phyloP scores from a whole-genome alignment of 1,139 yeast species.

The Wickerhamiella pararugosa region DNA sequence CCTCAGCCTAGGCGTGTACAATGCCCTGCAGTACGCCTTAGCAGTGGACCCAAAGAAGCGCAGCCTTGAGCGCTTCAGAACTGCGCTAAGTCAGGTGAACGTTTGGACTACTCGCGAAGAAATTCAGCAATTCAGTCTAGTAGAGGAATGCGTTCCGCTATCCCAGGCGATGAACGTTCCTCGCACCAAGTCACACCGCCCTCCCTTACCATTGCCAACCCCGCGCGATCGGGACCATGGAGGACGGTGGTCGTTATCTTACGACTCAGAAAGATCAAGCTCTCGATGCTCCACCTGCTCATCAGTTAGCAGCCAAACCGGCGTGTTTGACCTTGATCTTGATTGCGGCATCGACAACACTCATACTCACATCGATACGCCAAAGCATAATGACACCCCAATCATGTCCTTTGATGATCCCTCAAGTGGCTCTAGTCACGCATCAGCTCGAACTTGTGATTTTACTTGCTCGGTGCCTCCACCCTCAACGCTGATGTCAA shows the following conservation, averaged over 20 bases:
- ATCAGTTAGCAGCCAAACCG: too few species aligned
- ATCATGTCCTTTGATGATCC: too few species aligned
- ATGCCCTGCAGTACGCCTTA: conserved; percentile 61
- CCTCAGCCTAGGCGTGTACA: conserved; percentile 75
- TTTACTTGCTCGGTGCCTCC: neutral
- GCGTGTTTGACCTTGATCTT: too few species aligned
- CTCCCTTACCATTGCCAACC: conserved; percentile 3
- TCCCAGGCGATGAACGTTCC: conserved; percentile 7
- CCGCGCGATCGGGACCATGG: neutral
- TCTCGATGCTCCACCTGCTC: too few species aligned
- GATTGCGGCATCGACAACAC: too few species aligned
- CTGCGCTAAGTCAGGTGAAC: conserved; percentile 44
- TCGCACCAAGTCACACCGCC: conserved; percentile 11
- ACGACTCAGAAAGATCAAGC: too few species aligned
- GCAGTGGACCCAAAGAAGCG: conserved; percentile 84
- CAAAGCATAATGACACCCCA: too few species aligned
- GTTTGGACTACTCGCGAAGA: conserved; percentile 80
- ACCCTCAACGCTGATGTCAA: neutral
- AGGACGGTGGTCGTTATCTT: too few species aligned
- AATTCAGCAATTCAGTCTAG: conserved; percentile 25
- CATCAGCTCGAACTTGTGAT: too few species aligned
- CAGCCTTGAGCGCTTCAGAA: conserved; percentile 42
- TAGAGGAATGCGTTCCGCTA: conserved; percentile 4
- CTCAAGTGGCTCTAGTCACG: too few species aligned
- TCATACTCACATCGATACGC: too few species aligned